phyloP scores from a whole-genome alignment of 2,329 filamentous ascomycete species.

The Botrytis squamosa region DNA sequence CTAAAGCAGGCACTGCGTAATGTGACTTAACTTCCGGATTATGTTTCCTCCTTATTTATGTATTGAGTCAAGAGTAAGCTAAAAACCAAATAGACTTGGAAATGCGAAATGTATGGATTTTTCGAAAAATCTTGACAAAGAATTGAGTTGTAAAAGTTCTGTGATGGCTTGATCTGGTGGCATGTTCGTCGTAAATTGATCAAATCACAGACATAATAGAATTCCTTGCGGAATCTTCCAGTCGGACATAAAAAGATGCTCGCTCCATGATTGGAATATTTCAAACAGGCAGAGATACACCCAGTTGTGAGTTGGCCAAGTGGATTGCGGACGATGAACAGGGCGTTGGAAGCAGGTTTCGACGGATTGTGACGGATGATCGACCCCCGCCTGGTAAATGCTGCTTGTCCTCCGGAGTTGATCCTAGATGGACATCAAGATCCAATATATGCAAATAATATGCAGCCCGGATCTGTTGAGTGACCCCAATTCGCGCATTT shows the following conservation, averaged over 20 bases:
- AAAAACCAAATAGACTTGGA: not conserved
- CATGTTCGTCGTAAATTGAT: constrained; percentile 14
- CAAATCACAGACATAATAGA: constrained; percentile 9
- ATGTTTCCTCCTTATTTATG: not conserved
- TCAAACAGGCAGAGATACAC: not conserved
- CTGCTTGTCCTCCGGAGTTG: constrained; percentile 23
- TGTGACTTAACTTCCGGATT: not conserved
- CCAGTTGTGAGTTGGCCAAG: constrained; percentile 10
- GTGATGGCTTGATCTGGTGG: constrained; percentile 27
- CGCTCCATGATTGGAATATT: constrained; percentile 1
- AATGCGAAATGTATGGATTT: not conserved
- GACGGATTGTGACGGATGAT: constrained; percentile 33
- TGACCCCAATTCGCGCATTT: constrained; percentile 24
- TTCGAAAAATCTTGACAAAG: not conserved
- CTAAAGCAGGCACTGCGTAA: constrained; percentile 10
- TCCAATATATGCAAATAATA: constrained; percentile 36
- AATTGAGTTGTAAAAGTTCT: constrained; percentile 10
- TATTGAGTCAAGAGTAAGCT: not conserved
- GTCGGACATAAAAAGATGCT: not conserved
- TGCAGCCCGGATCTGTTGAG: constrained; percentile 25
- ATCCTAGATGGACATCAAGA: constrained; percentile 33
- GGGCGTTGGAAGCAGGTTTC: constrained; percentile 27
- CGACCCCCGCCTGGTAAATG: constrained; percentile 28
- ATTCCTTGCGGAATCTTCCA: not conserved
- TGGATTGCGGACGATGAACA: constrained; percentile 10